A percentile compares a stretch with the other conserved stretches of the same genome.
Evolutionary conservation across 2,329 filamentous ascomycete genomes (phyloP).

Genomic region (Trichoderma oligosporum): DNA sequence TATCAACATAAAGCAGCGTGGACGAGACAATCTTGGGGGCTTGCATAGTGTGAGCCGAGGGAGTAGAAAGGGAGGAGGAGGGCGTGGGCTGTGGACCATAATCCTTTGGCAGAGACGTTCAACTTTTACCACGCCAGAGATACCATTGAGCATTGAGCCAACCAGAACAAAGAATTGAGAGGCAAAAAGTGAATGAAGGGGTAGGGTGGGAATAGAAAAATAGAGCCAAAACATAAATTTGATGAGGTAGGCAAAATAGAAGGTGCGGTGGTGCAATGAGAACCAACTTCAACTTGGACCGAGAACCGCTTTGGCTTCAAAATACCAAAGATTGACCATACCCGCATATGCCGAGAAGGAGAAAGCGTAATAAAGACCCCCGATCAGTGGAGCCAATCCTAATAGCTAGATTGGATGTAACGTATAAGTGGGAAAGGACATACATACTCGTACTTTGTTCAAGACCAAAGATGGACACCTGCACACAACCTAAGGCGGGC

Average conservation of each 20-base stretch:
- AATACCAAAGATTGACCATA: slow-evolving; percentile 15
- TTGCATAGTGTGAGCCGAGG: slow-evolving; percentile 35
- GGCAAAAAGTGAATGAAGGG: slow-evolving; percentile 14
- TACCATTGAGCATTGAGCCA: slow-evolving; percentile 16
- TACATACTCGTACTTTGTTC: neutral
- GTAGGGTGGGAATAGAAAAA: slow-evolving; percentile 27
- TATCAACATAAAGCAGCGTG: slow-evolving; percentile 28
- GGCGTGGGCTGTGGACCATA: slow-evolving; percentile 22
- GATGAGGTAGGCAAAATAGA: slow-evolving; percentile 18
- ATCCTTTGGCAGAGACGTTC: slow-evolving; percentile 17
- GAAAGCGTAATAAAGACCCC: slow-evolving; percentile 5
- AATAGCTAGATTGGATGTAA: slow-evolving; percentile 16
- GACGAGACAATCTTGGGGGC: slow-evolving; percentile 34
- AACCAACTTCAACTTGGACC: neutral
- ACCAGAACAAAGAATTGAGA: slow-evolving; percentile 19
- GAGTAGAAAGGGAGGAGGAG: slow-evolving; percentile 27
- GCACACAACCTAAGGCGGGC: too few species aligned
- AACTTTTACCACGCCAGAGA: slow-evolving; percentile 6
- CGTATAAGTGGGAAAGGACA: slow-evolving; percentile 9
- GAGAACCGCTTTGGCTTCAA: neutral
- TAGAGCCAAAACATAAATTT: slow-evolving; percentile 14
- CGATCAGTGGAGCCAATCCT: slow-evolving; percentile 14
- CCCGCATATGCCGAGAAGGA: slow-evolving; percentile 14
- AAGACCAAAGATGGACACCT: too few species aligned
- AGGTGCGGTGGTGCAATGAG: slow-evolving; percentile 19